Percentiles rank a stretch among this genome's conserved stretches.
These are phyloP conservation scores for Zoysia pacifica DNA, from an alignment of 176 grass and related monocot genomes.

Conservation along the genomic window DNA sequence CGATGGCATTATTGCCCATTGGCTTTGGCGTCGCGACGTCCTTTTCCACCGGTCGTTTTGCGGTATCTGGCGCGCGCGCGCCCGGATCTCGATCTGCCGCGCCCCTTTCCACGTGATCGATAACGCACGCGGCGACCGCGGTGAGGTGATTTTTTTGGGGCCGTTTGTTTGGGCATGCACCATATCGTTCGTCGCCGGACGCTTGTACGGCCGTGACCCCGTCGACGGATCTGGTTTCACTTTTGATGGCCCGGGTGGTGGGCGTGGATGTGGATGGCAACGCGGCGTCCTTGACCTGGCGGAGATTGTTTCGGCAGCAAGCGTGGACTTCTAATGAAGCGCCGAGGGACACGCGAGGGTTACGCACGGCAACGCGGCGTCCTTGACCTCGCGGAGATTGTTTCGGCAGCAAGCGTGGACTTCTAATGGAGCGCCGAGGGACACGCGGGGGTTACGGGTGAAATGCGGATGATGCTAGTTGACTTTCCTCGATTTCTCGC, in stretches of 20 bases:
- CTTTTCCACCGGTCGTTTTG: background rate
- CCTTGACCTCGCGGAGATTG: background rate
- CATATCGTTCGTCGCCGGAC: background rate
- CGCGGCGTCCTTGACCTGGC: background rate
- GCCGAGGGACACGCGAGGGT: background rate
- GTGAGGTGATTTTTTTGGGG: too few relatives aligned
- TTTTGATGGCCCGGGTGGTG: background rate
- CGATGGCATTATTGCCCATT: background rate
- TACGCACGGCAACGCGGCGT: background rate
- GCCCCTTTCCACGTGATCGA: background rate
- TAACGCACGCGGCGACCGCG: background rate
- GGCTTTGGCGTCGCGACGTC: too few relatives aligned
- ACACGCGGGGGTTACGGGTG: background rate
- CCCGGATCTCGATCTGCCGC: slow-evolving; percentile 36
- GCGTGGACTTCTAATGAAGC: background rate
- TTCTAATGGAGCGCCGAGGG: background rate
- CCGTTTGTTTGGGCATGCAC: too few relatives aligned
- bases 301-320: too few relatives aligned
- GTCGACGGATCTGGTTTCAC: background rate
- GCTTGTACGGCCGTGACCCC: too few relatives aligned
- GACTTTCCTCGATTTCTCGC: too few relatives aligned
- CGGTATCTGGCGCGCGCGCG: background rate
- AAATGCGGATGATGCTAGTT: too few relatives aligned
- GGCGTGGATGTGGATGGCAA: background rate
- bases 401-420: too few relatives aligned